Evolutionary conservation across 2,329 filamentous ascomycete species (phyloP), one percentile per base, ranked within the genome.

Genomic region (Lasiodiplodia sp.): DNA sequence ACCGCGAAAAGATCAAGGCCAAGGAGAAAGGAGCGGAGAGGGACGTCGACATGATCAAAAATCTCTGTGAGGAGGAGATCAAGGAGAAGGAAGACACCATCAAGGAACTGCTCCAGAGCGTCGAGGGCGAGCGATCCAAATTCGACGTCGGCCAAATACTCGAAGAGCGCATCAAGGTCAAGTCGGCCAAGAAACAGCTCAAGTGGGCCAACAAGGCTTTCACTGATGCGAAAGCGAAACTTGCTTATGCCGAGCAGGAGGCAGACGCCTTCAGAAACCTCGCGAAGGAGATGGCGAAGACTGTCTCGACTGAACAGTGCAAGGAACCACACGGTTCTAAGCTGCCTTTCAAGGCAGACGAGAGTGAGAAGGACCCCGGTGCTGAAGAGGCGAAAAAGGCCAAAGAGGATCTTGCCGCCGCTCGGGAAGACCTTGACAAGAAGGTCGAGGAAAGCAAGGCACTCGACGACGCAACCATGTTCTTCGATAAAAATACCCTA

Each of bases 281-380:
- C 2, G 34, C 31, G 3, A 14, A 10, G 3, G 55, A 57, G 11
- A 57, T 57, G 55, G 55, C 2, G 12, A 14, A 40, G 2, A 57
- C n/a, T 1, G 14, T 57, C 55, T 21, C 28, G 10, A 8, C 23
- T 18, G 55, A 31, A 2, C 5, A 14, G 21, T n/a, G 28, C 23
- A 8, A 34, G 3, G 8, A 18, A 12, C 11, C 11, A 4, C 25
- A 4, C 6, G n/a, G 18, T 10, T 3, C 25, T n/a, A 23, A 57
- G 6, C 14, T 12, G 58, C 69, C 65, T 58, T 49, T 70, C 58
- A 66, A 69, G 69, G 68, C 67, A 70, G 23, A 65, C 25, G 51
- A 52, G 51, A 44, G 66, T 16, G 55, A 51, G 34, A 52, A 47
- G 63, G 53, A 71, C 51, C 68, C 58, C 58, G 25, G 51, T 66